Base-by-base conservation (phyloP, 2,329 filamentous ascomycete species). In the Alternaria sp. region DNA sequence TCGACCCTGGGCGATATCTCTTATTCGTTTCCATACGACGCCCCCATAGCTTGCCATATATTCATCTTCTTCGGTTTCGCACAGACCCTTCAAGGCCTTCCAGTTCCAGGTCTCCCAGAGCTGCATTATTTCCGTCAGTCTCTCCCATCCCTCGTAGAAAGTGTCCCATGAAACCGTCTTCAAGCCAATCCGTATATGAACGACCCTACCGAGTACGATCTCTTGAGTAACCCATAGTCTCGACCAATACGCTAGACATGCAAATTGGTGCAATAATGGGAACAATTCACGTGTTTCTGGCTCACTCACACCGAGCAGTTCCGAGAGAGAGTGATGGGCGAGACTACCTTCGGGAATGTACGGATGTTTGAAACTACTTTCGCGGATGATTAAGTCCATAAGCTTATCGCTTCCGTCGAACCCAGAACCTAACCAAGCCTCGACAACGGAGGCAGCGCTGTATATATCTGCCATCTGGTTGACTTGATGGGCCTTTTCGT, bases 321-420 rank as follows among this genome's bases (percentile, higher is more conserved):
- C 17, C 11, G 10, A 0, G 0, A 12, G 7, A 13, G 9, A 6
- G 2, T 51, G 47, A 2, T 1, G 19, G 6, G 4, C 11, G 12
- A 21, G 4, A n/a, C 0, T 0, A 51, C 12, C 23, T 4, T 51
- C 49, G 0, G 0, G 19, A 8, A 8, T 1, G 2, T n/a, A n/a
- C n/a, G n/a, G n/a, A n/a, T n/a, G n/a, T n/a, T n/a, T n/a, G n/a
- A n/a, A n/a, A n/a, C n/a, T 0, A 51, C 12, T 36, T 4, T 51
- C 49, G 0, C 0, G 19, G 13, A 8, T 1, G 2, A 52, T 25
- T 9, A 25, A 4, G 3, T 52, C 49, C 9, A 52, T 1, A 1
- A 52, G 6, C 0, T 52, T 9, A 3, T 52, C 3, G 13, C 49
- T 52, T 3, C 49, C 49, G 6, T 52, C 19, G 0, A 52, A 52